Conservation (phyloP, 768 basidiomycete genomes). For the Lactarius psammicola region DNA sequence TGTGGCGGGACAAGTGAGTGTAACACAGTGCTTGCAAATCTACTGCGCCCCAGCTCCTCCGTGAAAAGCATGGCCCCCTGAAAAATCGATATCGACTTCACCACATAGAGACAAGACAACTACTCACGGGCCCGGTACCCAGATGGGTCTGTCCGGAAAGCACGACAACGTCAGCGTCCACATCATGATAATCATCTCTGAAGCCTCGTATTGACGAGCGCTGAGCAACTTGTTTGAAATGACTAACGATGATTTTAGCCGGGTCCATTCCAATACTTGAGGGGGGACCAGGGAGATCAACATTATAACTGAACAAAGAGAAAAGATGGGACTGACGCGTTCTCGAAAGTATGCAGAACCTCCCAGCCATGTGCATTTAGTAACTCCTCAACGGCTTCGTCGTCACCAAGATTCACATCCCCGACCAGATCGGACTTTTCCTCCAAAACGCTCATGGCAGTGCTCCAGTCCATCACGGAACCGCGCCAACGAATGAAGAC, state of each 20-base stretch:
- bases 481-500: conserved; percentile 4
- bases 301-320: background rate
- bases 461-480: conserved; percentile 10
- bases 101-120: conserved; percentile 20
- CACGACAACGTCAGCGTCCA: conserved; percentile 40
- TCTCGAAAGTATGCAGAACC: conserved; percentile 42
- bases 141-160: conserved; percentile 44
- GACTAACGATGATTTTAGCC: conserved; percentile 43
- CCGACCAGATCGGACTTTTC: background rate
- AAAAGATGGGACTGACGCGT: conserved; percentile 37
- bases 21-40: conserved; percentile 20
- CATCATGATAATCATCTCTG: conserved; percentile 40
- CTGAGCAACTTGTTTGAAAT: conserved; percentile 39
- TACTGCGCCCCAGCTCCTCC: background rate
- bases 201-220: conserved; percentile 41
- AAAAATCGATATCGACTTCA: background rate
- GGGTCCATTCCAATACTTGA: conserved; percentile 44
- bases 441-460: background rate
- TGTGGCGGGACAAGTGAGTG: conserved; percentile 2
- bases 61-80: conserved; percentile 29
- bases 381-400: conserved; percentile 35
- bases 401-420: conserved; percentile 29
- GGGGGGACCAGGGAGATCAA: background rate
- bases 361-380: conserved; percentile 42
- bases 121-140: conserved; percentile 40